Percentiles rank a stretch among this genome's conserved stretches.
Evolutionary conservation across 768 basidiomycete species (phyloP).

Genomic region (Russula olivacea): DNA sequence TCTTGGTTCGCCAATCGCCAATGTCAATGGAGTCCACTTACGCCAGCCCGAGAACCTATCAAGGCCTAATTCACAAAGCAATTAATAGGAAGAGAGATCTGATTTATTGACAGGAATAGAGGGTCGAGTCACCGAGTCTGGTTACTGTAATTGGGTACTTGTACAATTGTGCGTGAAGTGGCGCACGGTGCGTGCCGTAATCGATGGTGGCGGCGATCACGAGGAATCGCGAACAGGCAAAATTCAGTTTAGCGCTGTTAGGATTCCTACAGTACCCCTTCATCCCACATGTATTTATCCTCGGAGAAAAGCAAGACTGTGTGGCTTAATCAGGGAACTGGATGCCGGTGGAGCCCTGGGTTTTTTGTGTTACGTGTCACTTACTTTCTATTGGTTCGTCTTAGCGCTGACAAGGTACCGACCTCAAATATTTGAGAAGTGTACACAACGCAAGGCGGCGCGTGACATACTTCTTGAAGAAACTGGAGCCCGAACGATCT

Average conservation of each 20-base stretch:
- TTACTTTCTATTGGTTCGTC: neutral
- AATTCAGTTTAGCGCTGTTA: neutral
- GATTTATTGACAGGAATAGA: neutral
- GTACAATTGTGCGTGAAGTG: neutral
- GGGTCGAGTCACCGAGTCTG: neutral
- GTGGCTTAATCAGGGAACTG: slow-evolving; percentile 2
- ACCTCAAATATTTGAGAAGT: neutral
- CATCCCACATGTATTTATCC: neutral
- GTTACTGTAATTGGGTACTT: neutral
- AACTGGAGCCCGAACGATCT: neutral
- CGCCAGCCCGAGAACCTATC: neutral
- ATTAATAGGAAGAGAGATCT: neutral
- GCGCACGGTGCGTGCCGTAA: neutral
- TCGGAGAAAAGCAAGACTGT: neutral
- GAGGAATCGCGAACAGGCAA: neutral
- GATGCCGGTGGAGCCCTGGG: neutral
- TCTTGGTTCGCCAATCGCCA: neutral
- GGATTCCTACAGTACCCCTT: neutral
- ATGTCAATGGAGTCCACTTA: neutral
- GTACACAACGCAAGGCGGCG: neutral
- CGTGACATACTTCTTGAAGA: neutral
- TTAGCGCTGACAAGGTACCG: neutral
- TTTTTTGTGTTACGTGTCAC: neutral
- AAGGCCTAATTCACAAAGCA: neutral
- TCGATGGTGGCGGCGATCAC: neutral